Base-by-base conservation (phyloP, 257 asterid genomes). In the Henckelia pumila region DNA sequence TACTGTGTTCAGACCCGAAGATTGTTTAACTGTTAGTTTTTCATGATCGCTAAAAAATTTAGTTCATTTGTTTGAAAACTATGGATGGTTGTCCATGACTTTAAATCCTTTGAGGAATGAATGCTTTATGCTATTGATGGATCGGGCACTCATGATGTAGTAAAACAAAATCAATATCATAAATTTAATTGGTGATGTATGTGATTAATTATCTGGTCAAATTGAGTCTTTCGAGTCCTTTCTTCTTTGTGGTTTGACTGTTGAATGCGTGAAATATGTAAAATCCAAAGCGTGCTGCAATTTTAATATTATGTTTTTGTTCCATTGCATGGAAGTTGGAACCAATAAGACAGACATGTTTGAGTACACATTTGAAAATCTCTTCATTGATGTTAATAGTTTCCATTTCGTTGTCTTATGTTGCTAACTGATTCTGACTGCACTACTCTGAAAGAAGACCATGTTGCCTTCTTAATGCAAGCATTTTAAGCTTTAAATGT, bases 1-100 rank as follows among this genome's bases (percentile, higher is more conserved):
- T 25, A 82, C 95, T 37, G 86, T 75, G 35, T 84, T 91, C 77
- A 87, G 74, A 69, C 96, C 95, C 2, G 96, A 94, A 82, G 98
- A 94, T 83, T 94, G 87, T 78, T 79, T 91, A 56, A 82, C 95
- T 87, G 99, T 91, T 50, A 64, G 87, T 61, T 67, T 49, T 63
- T 52, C 73, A 23, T 25, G 50, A 35, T 69, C 55, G 55, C 55
- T 47, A 17, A 47, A 16, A 14, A 47, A 4, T 1, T 16, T 47
- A 5, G 53, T 47, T 47, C 19, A 14, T 47, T 14, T 47, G 55
- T 47, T 47, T 17, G 55, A 47, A 47, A 47, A 16, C 9, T 17
- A 17, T 47, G 20, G 21, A 16, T 47, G 7, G 21, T 17, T 47
- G 20, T 47, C 21, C 21, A 47, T 47, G 8, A 47, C 1, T 47